A percentile compares a stretch with the other conserved stretches of the same genome.
These are phyloP conservation scores for Pichia occidentalis DNA, from an alignment of 805 yeast genomes.

Conservation along the genomic window DNA sequence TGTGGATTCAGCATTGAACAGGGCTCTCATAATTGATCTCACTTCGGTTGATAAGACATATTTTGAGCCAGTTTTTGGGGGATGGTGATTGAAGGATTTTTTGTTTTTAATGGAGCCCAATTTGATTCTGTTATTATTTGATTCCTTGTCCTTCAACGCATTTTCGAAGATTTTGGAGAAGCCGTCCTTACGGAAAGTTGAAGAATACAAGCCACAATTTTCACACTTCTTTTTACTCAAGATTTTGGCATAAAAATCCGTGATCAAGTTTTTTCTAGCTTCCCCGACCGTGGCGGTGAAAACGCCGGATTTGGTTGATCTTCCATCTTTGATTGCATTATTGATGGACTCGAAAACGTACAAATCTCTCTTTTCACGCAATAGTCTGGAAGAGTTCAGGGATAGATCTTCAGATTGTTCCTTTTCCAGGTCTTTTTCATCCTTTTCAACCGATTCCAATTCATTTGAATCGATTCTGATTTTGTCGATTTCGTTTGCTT, in stretches of 20 bases:
- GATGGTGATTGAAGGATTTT: conserved; percentile 33
- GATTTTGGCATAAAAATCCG: conserved; percentile 68
- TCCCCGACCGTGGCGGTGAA: conserved; percentile 81
- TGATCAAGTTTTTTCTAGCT: conserved; percentile 69
- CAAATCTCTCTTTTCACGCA: conserved; percentile 54
- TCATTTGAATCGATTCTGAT: conserved; percentile 33
- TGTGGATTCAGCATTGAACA: conserved; percentile 67
- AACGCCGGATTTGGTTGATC: conserved; percentile 59
- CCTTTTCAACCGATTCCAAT: conserved; percentile 26
- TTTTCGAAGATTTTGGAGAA: conserved; percentile 86
- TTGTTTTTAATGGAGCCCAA: conserved; percentile 26
- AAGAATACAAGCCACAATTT: conserved; percentile 93
- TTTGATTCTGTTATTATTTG: conserved; percentile 72
- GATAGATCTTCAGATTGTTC: conserved; percentile 18
- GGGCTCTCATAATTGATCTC: conserved; percentile 64
- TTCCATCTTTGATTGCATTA: conserved; percentile 69
- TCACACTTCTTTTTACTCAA: conserved; percentile 83
- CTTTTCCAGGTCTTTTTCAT: conserved; percentile 21
- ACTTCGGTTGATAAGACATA: conserved; percentile 86
- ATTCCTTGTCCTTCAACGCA: conserved; percentile 75
- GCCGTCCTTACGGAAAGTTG: conserved; percentile 92
- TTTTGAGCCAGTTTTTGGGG: conserved; percentile 66
- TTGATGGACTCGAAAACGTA: conserved; percentile 69
- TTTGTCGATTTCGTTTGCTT: conserved; percentile 66
- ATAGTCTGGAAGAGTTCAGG: conserved; percentile 30